A percentile compares a stretch with the other conserved stretches of the same genome.
Evolutionary conservation across 768 basidiomycete species (phyloP).

Genomic region (Leccinum incarnatum): DNA sequence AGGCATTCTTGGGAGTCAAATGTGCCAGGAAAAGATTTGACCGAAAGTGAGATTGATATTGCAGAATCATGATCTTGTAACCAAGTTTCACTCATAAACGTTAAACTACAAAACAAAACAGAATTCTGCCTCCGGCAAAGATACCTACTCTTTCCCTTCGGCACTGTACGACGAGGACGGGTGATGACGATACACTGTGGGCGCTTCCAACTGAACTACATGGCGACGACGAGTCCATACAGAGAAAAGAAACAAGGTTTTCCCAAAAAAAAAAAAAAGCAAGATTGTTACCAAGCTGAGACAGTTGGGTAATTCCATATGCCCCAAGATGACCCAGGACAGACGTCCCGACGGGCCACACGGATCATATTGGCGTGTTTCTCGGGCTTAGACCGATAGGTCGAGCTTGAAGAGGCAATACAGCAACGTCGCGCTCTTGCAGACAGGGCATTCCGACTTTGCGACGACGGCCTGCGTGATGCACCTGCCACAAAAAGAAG

Average conservation of each 20-base stretch:
- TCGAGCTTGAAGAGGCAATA: conserved; percentile 59
- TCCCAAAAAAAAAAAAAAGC: neutral
- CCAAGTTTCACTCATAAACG: too few relatives aligned
- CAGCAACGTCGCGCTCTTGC: conserved; percentile 46
- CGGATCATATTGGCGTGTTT: neutral
- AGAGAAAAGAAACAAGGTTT: neutral
- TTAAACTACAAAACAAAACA: too few relatives aligned
- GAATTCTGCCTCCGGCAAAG: too few relatives aligned
- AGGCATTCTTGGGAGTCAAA: too few relatives aligned
- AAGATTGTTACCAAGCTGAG: neutral
- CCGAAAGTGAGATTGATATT: too few relatives aligned
- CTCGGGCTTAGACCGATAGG: conserved; percentile 22
- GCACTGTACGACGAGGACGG: neutral
- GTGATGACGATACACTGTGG: neutral
- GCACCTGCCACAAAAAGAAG: neutral
- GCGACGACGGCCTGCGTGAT: conserved; percentile 46
- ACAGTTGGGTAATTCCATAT: neutral
- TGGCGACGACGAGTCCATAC: neutral
- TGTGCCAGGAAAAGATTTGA: too few relatives aligned
- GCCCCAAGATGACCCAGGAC: neutral
- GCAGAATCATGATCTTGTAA: too few relatives aligned
- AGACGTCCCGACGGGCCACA: neutral
- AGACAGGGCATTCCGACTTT: conserved; percentile 50
- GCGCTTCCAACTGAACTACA: neutral
- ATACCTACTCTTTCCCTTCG: too few relatives aligned